Evolutionary conservation across 306 rosid species (phyloP), one percentile per base, ranked within the genome.

Genomic region (Trichosanthes cucumerina): DNA sequence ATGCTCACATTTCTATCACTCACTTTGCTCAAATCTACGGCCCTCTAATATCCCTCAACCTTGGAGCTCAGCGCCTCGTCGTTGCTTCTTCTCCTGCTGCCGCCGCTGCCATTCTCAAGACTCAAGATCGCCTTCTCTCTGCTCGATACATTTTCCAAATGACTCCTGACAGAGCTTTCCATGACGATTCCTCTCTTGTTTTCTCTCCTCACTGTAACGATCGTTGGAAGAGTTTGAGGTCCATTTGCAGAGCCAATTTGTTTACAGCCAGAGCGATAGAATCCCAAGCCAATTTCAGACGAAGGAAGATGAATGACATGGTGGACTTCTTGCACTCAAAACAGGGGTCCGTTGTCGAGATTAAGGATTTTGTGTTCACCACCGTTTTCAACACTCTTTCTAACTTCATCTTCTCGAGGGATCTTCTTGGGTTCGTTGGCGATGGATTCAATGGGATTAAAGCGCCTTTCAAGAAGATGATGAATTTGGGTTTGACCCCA

Each of bases 11-110:
- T 38, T 13, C 80, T 2, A 18, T 60, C 1, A 49, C 80, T 0
- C 21, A 28, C 0, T 60, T 77, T 4, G 46, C 76, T 15, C 7
- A 79, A 49, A 23, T 15, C 31, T 23, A 63, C 9, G 81, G 81
- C n/a, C 81, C 81, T 46, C 64, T 65, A 4, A n/a, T 79, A 16
- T 79, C 81, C 31, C 52, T 62, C 15, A 28, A 43, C 52, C 75
- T 79, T 0, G 81, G 76, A n/a, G 18, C 65, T 47, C 81, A 63
- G 54, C 65, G 39, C 52, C 34, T 46, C 2, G 65, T 79, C 2
- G 75, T 79, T 2, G 81, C 62, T 6, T 64, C 81, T 12, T 79
- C 76, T 19, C 76, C 76, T 0, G 49, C 8, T 0, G 49, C 81
- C 0, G 81, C 81, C 7, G 62, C 64, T 12, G 76, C 38, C 6